These are phyloP conservation scores for Populus simonii DNA, from an alignment of 345 rosid species.

Conservation along the genomic window DNA sequence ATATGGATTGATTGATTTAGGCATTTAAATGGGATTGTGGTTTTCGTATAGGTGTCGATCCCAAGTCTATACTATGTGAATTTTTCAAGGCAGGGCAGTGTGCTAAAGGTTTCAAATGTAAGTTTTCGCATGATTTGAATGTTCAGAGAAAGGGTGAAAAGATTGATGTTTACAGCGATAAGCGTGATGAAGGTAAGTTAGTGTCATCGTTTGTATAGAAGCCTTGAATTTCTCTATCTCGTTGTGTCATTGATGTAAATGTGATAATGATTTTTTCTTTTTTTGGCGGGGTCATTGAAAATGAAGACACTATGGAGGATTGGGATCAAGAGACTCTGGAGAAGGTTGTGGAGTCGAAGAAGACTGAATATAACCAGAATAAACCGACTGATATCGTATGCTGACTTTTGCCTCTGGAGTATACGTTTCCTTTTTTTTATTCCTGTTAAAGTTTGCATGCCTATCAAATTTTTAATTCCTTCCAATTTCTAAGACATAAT, in stretches of 20 bases:
- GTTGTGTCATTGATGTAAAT: too few relatives aligned
- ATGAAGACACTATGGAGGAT: conserved; percentile 75
- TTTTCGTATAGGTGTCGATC: conserved; percentile 74
- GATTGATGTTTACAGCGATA: conserved; percentile 79
- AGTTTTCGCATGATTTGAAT: conserved; percentile 92
- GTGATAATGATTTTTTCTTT: neutral
- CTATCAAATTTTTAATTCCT: too few relatives aligned
- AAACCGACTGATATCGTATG: conserved; percentile 91
- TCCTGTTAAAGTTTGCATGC: too few relatives aligned
- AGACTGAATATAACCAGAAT: conserved; percentile 75
- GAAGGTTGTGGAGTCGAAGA: conserved; percentile 87
- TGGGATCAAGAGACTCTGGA: conserved; percentile 97
- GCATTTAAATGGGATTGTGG: neutral
- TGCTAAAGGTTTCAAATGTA: conserved; percentile 89
- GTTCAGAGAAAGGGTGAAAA: conserved; percentile 97
- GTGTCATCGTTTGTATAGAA: neutral
- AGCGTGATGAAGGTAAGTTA: conserved; percentile 73
- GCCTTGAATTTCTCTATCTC: neutral
- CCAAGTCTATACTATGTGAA: conserved; percentile 87
- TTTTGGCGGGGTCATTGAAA: conserved; percentile 3
- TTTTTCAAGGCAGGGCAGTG: conserved; percentile 94
- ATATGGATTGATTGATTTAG: neutral
- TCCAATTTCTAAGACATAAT: too few relatives aligned
- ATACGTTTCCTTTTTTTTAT: too few relatives aligned
- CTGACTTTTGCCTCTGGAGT: conserved; percentile 3